Conservation (phyloP, 2,329 filamentous ascomycete species). For the Macrophomina phaseolina region DNA sequence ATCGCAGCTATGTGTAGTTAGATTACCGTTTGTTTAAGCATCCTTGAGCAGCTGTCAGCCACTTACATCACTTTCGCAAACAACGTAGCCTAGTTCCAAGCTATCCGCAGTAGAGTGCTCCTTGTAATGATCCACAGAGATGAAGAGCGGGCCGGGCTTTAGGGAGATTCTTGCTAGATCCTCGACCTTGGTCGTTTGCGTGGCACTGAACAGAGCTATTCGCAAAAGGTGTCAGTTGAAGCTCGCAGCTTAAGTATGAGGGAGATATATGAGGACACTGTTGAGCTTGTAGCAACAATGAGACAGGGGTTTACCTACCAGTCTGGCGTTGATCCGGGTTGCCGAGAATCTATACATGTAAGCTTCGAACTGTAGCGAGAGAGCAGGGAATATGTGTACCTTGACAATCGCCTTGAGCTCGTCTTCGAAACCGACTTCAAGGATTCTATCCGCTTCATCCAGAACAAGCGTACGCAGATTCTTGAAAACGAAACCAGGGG, state of each 20-base stretch:
- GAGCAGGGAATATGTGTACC: slow-evolving; percentile 58
- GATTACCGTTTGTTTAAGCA: not conserved
- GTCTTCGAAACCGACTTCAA: slow-evolving; percentile 98
- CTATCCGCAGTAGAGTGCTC: slow-evolving; percentile 92
- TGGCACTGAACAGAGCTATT: slow-evolving; percentile 98
- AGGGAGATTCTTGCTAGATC: slow-evolving; percentile 94
- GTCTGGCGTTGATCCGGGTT: slow-evolving; percentile 6
- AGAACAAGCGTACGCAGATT: slow-evolving; percentile 92
- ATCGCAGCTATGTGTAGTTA: slow-evolving; percentile 47
- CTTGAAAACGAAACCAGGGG: slow-evolving; percentile 86
- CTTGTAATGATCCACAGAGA: slow-evolving; percentile 92
- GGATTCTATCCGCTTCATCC: slow-evolving; percentile 93
- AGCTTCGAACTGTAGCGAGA: not conserved
- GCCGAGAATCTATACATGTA: not conserved
- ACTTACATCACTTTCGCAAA: slow-evolving; percentile 86
- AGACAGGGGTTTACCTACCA: slow-evolving; percentile 47
- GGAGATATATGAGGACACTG: too few relatives aligned
- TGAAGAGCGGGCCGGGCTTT: slow-evolving; percentile 87
- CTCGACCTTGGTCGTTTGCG: slow-evolving; percentile 98
- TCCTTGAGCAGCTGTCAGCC: too few relatives aligned
- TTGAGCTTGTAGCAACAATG: too few relatives aligned
- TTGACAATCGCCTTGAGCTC: slow-evolving; percentile 96
- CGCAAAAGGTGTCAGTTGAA: slow-evolving; percentile 54
- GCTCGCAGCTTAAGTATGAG: too few relatives aligned
- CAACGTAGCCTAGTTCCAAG: slow-evolving; percentile 92